phyloP scores from a whole-genome alignment of 2,329 filamentous ascomycete species.

The Calonectria pseudoturangicola region DNA sequence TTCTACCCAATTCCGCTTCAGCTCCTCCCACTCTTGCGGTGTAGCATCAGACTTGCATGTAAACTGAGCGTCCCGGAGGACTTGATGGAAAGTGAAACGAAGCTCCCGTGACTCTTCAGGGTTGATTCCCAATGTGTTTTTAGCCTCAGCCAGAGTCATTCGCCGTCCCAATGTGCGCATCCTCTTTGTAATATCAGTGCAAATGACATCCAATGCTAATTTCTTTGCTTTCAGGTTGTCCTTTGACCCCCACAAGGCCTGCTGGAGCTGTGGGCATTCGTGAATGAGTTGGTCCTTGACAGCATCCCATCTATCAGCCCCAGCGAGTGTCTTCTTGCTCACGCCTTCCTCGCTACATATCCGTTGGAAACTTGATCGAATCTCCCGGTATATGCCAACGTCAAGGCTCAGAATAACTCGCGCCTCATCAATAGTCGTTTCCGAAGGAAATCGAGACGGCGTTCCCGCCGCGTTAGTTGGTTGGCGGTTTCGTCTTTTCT shows the following conservation, averaged over 20 bases:
- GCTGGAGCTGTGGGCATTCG: conserved; percentile 78
- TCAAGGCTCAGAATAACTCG: conserved; percentile 81
- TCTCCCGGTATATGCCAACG: conserved; percentile 75
- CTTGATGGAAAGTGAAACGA: conserved; percentile 79
- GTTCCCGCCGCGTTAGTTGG: conserved; percentile 81
- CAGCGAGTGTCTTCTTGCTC: conserved; percentile 84
- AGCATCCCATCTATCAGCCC: conserved; percentile 83
- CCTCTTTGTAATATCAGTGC: conserved; percentile 87
- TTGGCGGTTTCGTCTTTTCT: conserved; percentile 80
- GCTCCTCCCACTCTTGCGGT: conserved; percentile 80
- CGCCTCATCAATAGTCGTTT: conserved; percentile 87
- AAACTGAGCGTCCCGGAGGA: conserved; percentile 79
- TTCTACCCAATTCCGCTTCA: conserved; percentile 81
- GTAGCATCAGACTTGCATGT: conserved; percentile 84
- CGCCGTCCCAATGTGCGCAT: conserved; percentile 78
- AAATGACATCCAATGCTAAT: conserved; percentile 85
- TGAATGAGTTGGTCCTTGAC: conserved; percentile 81
- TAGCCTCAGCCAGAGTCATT: conserved; percentile 85
- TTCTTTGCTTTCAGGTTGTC: conserved; percentile 77
- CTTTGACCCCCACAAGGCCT: conserved; percentile 75
- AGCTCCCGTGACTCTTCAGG: conserved; percentile 73
- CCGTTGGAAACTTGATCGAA: conserved; percentile 80
- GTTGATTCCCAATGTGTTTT: conserved; percentile 72
- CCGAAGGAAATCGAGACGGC: conserved; percentile 85
- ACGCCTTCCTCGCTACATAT: conserved; percentile 82